Conservation (phyloP, 345 rosid species). For the Capsella bursapastoris region DNA sequence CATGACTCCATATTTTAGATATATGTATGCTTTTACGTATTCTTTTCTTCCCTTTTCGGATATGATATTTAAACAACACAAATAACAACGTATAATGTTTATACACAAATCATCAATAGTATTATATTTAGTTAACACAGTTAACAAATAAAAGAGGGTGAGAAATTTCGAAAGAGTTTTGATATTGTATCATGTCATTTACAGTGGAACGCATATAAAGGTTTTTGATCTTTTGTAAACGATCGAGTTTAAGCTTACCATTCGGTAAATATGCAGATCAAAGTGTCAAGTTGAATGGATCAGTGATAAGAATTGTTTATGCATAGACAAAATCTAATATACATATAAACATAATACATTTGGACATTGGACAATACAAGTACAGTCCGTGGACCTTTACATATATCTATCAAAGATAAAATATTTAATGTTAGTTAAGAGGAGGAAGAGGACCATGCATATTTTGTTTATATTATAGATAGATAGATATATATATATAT, state of each 20-base stretch:
- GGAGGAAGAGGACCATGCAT: slow-evolving; percentile 3
- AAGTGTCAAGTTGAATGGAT: not conserved
- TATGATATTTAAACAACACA: slow-evolving; percentile 13
- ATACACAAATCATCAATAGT: not conserved
- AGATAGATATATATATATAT: not conserved
- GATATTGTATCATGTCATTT: not conserved
- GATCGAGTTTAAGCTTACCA: not conserved
- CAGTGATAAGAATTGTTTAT: not conserved
- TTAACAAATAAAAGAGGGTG: not conserved
- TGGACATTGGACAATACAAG: slow-evolving; percentile 23
- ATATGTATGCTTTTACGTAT: slow-evolving; percentile 18
- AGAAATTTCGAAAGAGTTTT: not conserved
- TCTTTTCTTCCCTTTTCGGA: slow-evolving; percentile 12
- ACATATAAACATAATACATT: not conserved
- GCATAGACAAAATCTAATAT: not conserved
- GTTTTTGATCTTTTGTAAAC: slow-evolving; percentile 6
- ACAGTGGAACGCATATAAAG: not conserved
- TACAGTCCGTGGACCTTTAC: slow-evolving; percentile 43
- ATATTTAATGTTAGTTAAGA: slow-evolving; percentile 24
- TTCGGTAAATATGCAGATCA: not conserved
- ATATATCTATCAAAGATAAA: slow-evolving; percentile 13
- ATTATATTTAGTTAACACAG: too few relatives aligned
- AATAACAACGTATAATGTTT: not conserved
- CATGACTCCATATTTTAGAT: slow-evolving; percentile 34
- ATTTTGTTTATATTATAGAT: not conserved